Evolutionary conservation across 164 flowering plant genomes (phyloP).

Genomic region (Berberis vulgaris): DNA sequence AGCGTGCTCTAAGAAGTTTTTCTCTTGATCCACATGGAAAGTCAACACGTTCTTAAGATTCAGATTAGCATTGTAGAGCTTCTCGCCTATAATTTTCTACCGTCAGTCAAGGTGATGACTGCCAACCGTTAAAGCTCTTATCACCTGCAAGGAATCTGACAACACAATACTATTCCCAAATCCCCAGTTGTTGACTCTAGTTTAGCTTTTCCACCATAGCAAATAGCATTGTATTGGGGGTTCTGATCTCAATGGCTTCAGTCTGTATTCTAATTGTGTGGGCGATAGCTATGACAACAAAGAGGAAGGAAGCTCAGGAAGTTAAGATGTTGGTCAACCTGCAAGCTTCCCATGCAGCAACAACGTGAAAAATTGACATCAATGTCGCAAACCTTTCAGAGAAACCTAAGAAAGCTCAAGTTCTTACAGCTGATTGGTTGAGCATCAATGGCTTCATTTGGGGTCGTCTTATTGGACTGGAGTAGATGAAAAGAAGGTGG

Average conservation of each 20-base stretch:
- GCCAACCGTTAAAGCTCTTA: no score
- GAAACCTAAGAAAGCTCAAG: slow-evolving; percentile 51
- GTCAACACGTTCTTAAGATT: no score
- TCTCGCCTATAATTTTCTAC: no score
- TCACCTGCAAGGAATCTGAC: no score
- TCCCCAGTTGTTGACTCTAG: no score
- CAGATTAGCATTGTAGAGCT: no score
- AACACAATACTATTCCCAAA: no score
- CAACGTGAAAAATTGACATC: slow-evolving; percentile 86
- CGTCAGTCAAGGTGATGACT: no score
- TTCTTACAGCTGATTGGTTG: slow-evolving; percentile 55
- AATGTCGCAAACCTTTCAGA: slow-evolving; percentile 68
- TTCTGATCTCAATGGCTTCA: slow-evolving; percentile 54
- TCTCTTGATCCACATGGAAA: no score
- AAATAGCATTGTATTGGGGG: slow-evolving; percentile 63
- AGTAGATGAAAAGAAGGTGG: no score
- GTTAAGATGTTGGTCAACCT: slow-evolving; percentile 60
- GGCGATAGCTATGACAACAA: slow-evolving; percentile 65
- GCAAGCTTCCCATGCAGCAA: slow-evolving; percentile 58
- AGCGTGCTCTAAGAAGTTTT: no score
- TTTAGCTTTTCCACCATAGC: slow-evolving; percentile 9
- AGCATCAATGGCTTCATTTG: slow-evolving; percentile 64
- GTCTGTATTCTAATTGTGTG: slow-evolving; percentile 62
- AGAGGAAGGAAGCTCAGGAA: slow-evolving; percentile 52
- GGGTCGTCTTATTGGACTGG: slow-evolving; percentile 45